Conservation (phyloP, 768 basidiomycete species). For the Termitomyces sp. region DNA sequence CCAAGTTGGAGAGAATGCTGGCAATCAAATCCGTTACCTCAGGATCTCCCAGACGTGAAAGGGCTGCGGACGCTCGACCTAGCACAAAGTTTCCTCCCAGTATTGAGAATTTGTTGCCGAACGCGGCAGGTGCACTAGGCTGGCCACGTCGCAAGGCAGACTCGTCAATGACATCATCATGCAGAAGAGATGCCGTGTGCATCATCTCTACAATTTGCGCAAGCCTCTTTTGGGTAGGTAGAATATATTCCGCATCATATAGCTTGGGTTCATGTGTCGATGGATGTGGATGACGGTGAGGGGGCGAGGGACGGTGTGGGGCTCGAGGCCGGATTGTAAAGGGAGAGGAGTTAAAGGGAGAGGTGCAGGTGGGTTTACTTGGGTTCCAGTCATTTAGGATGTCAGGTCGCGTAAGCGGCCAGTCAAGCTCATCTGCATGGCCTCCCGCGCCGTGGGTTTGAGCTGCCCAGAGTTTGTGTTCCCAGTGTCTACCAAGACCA, state of each 20-base stretch:
- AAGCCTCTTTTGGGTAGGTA: slow-evolving; percentile 86
- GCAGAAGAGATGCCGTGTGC: slow-evolving; percentile 91
- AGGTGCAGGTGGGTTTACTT: slow-evolving; percentile 56
- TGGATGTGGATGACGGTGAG: slow-evolving; percentile 17
- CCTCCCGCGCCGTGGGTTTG: slow-evolving; percentile 45
- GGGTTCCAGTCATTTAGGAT: slow-evolving; percentile 93
- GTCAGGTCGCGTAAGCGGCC: slow-evolving; percentile 64
- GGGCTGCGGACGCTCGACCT: slow-evolving; percentile 76
- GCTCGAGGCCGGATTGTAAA: slow-evolving; percentile 30
- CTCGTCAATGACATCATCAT: slow-evolving; percentile 92
- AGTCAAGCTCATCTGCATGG: slow-evolving; percentile 55
- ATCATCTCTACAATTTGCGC: slow-evolving; percentile 97
- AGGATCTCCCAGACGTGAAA: slow-evolving; percentile 71
- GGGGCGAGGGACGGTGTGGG: slow-evolving; percentile 23
- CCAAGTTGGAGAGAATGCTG: slow-evolving; percentile 81
- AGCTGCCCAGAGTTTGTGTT: slow-evolving; percentile 50
- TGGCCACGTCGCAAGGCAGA: slow-evolving; percentile 73
- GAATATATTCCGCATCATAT: slow-evolving; percentile 29
- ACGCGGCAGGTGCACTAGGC: slow-evolving; percentile 75
- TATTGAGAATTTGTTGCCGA: slow-evolving; percentile 85
- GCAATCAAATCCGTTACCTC: slow-evolving; percentile 91
- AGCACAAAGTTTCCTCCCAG: slow-evolving; percentile 90
- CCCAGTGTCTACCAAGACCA: slow-evolving; percentile 68
- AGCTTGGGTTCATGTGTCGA: slow-evolving; percentile 15
- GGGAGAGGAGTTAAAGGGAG: slow-evolving; percentile 41